Percentiles rank a stretch among this genome's conserved stretches.
Evolutionary conservation across 352 stramenopile species (phyloP).

Genomic region (Phytophthora sansomeana): DNA sequence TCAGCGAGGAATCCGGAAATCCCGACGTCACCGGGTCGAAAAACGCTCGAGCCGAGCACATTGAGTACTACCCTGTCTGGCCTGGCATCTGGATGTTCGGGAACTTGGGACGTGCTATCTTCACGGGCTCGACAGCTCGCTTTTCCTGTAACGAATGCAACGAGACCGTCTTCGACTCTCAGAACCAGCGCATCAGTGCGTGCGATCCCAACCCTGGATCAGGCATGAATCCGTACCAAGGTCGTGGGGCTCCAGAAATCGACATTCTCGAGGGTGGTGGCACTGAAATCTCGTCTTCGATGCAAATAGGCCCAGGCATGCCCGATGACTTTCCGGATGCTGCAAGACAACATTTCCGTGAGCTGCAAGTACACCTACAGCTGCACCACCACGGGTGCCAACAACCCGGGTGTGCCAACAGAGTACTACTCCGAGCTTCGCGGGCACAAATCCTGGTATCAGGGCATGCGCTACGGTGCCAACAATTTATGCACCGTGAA

Average conservation of each 20-base stretch:
- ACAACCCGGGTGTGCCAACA: constrained; percentile 47
- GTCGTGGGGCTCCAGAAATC: constrained; percentile 87
- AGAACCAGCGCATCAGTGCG: constrained; percentile 78
- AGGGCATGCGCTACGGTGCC: constrained; percentile 56
- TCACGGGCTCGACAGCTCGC: constrained; percentile 92
- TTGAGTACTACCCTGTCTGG: constrained; percentile 47
- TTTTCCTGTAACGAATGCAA: constrained; percentile 95
- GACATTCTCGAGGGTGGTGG: constrained; percentile 28
- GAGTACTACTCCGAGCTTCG: constrained; percentile 37
- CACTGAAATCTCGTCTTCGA: constrained; percentile 22
- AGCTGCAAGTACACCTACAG: constrained; percentile 16
- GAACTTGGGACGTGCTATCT: constrained; percentile 63
- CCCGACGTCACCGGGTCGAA: constrained; percentile 35
- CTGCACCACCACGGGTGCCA: constrained; percentile 46
- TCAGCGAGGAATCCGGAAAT: constrained; percentile 50
- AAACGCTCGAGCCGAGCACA: constrained; percentile 32
- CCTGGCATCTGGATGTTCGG: constrained; percentile 20
- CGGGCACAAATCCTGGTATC: constrained; percentile 54
- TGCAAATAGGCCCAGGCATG: constrained; percentile 78
- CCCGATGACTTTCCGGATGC: constrained; percentile 51
- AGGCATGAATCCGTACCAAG: constrained; percentile 87
- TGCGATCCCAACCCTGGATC: constrained; percentile 93
- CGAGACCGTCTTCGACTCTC: constrained; percentile 46
- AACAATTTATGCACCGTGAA: constrained; percentile 58
- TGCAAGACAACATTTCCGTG: constrained; percentile 22